phyloP scores from a whole-genome alignment of 768 basidiomycete genomes.

The Floccularia luteovirens region DNA sequence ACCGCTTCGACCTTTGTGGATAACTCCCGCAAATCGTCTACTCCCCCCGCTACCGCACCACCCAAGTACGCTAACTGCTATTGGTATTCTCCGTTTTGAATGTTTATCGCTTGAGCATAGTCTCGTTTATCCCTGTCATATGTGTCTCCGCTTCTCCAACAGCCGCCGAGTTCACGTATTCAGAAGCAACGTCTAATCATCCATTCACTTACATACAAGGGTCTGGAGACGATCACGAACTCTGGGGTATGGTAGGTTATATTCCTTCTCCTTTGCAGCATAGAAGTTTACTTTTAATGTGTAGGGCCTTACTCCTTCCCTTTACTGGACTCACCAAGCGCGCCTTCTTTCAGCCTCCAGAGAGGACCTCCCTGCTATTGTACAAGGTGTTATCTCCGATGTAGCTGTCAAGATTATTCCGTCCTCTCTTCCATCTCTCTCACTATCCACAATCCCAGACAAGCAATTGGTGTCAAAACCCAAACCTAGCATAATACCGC shows the following conservation, averaged over 20 bases:
- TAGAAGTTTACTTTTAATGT: neutral
- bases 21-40: slow-evolving; percentile 61
- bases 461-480: too few species aligned
- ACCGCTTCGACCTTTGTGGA: slow-evolving; percentile 84
- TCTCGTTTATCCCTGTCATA: slow-evolving; percentile 58
- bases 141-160: slow-evolving; percentile 84
- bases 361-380: slow-evolving; percentile 40
- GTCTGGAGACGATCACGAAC: slow-evolving; percentile 91
- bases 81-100: too few species aligned
- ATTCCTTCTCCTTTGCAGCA: slow-evolving; percentile 3
- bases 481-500: too few species aligned
- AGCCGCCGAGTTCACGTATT: slow-evolving; percentile 35
- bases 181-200: slow-evolving; percentile 56
- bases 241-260: slow-evolving; percentile 65
- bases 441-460: too few species aligned
- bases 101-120: too few species aligned
- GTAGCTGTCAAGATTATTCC: neutral
- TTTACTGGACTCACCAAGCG: slow-evolving; percentile 61
- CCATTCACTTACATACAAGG: slow-evolving; percentile 89
- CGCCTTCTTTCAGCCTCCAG: slow-evolving; percentile 40
- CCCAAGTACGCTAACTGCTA: too few species aligned
- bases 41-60: slow-evolving; percentile 36
- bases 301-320: slow-evolving; percentile 69
- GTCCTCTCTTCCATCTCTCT: neutral
- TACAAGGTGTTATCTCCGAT: slow-evolving; percentile 14